phyloP scores from a whole-genome alignment of 352 stramenopile genomes.

The Phytophthora aleatoria region DNA sequence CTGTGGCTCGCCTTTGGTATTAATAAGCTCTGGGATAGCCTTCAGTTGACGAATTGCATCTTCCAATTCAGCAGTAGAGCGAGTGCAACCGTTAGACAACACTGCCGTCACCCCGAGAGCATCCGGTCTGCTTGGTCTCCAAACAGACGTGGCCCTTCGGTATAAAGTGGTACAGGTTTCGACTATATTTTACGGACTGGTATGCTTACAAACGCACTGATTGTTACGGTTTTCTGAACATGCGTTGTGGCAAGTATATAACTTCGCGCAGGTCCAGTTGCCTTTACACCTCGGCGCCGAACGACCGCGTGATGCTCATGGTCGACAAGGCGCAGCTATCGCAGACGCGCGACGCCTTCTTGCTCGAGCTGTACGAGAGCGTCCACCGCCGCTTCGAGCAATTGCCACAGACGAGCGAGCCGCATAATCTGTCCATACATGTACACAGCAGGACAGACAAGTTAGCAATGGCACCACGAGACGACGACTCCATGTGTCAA shows the following conservation, averaged over 20 bases:
- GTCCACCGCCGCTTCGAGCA: conserved; percentile 84
- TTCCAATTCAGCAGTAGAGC: conserved; percentile 32
- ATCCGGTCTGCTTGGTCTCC: conserved; percentile 13
- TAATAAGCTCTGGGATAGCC: conserved; percentile 10
- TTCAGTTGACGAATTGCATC: conserved; percentile 14
- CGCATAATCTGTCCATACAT: conserved; percentile 61
- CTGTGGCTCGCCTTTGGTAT: background rate
- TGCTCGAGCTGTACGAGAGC: conserved; percentile 74
- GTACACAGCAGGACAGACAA: conserved; percentile 18
- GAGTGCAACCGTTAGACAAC: conserved; percentile 12
- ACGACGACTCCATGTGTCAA: conserved; percentile 18
- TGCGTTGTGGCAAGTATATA: conserved; percentile 8
- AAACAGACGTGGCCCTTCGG: conserved; percentile 9
- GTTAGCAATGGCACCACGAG: conserved; percentile 28
- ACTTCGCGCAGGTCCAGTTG: conserved; percentile 1
- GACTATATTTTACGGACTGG: conserved; percentile 20
- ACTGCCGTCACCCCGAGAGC: conserved; percentile 10
- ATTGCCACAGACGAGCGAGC: conserved; percentile 80
- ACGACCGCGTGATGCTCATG: conserved; percentile 46
- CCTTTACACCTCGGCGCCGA: conserved; percentile 30
- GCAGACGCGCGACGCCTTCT: conserved; percentile 82
- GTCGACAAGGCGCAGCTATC: conserved; percentile 64
- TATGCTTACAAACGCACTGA: conserved; percentile 5
- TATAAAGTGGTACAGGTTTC: conserved; percentile 31
- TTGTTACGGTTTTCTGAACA: conserved; percentile 16